These are phyloP conservation scores for Globisporangium abappressorium DNA, from an alignment of 352 stramenopile species.

Conservation along the genomic window DNA sequence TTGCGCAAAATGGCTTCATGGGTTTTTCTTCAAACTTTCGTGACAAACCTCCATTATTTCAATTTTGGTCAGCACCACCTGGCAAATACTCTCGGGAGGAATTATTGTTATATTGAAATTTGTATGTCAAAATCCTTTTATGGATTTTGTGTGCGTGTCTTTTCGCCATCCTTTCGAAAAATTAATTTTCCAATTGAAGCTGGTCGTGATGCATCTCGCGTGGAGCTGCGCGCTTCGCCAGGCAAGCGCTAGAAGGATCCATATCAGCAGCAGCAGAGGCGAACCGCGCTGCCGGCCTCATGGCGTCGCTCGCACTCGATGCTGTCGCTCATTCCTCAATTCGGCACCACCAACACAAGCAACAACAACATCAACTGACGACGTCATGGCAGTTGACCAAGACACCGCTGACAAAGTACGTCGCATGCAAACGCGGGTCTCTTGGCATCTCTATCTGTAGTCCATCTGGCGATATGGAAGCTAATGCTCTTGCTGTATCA, in stretches of 20 bases:
- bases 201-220: conserved; percentile 11
- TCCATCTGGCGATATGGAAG: not conserved
- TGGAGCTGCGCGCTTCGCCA: not conserved
- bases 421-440: not conserved
- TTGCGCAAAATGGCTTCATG: not conserved
- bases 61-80: not conserved
- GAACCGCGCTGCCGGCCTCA: not conserved
- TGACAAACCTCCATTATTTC: not conserved
- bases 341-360: not conserved
- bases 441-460: not conserved
- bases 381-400: conserved; percentile 7
- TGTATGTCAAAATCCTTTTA: not conserved
- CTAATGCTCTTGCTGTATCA: not conserved
- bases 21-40: not conserved
- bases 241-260: not conserved
- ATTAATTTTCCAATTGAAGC: conserved; percentile 11
- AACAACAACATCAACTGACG: not conserved
- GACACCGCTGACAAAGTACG: conserved; percentile 10
- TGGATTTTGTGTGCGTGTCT: conserved; percentile 2
- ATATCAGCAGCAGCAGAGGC: not conserved
- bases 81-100: not conserved
- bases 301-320: not conserved
- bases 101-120: not conserved
- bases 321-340: conserved; percentile 6
- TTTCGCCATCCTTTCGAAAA: not conserved